These are phyloP conservation scores for Dioszegia hungarica DNA, from an alignment of 768 basidiomycete genomes.

Conservation along the genomic window DNA sequence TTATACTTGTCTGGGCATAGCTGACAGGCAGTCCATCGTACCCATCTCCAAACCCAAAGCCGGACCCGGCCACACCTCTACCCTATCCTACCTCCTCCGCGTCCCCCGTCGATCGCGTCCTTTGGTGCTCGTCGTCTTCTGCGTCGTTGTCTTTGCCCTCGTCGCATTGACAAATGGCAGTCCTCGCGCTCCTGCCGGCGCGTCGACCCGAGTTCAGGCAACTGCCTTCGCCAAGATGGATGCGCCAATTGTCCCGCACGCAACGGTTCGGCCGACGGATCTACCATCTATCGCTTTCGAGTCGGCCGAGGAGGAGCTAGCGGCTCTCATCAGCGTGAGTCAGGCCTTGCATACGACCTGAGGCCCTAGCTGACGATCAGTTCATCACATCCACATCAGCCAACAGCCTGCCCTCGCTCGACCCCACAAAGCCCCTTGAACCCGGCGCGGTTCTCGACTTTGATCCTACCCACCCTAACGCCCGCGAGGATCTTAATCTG, in stretches of 20 bases:
- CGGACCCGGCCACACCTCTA: slow-evolving; percentile 19
- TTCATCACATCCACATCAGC: slow-evolving; percentile 47
- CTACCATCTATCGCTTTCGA: slow-evolving; percentile 14
- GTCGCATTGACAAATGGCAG: too few relatives aligned
- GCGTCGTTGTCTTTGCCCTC: slow-evolving; percentile 24
- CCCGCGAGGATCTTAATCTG: slow-evolving; percentile 35
- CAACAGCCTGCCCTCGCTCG: slow-evolving; percentile 41
- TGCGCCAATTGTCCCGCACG: background rate
- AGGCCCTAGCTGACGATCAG: slow-evolving; percentile 11
- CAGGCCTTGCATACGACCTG: background rate
- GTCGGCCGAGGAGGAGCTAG: slow-evolving; percentile 31
- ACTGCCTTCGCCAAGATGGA: background rate
- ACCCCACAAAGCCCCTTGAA: slow-evolving; percentile 36
- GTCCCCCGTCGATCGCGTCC: slow-evolving; percentile 42
- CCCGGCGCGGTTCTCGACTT: slow-evolving; percentile 45
- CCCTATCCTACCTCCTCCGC: slow-evolving; percentile 37
- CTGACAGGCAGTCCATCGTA: background rate
- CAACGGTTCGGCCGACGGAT: background rate
- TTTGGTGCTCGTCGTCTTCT: slow-evolving; percentile 22
- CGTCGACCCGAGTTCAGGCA: slow-evolving; percentile 7
- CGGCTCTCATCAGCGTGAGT: slow-evolving; percentile 40
- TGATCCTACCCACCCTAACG: slow-evolving; percentile 41
- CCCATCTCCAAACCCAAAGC: background rate
- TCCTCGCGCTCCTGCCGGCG: slow-evolving; percentile 19
- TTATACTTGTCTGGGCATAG: background rate